These are phyloP conservation scores for Talaromyces sp. DNA, from an alignment of 2,329 filamentous ascomycete species.

Conservation along the genomic window DNA sequence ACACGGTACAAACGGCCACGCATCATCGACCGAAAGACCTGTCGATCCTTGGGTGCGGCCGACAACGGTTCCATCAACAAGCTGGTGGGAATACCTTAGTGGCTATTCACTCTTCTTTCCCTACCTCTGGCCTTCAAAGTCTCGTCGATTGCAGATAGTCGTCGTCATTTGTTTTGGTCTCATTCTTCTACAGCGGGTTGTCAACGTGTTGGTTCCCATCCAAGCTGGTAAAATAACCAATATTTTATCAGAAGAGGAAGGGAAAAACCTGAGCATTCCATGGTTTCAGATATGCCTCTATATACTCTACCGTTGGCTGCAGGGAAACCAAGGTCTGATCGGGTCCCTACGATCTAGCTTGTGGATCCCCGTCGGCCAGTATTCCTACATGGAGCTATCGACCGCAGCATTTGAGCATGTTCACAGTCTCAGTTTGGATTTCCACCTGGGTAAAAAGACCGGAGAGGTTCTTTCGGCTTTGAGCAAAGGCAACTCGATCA, in stretches of 20 bases:
- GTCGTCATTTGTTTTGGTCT: constrained; percentile 78
- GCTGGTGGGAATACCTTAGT: constrained; percentile 92
- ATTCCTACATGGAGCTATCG: constrained; percentile 89
- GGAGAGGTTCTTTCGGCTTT: constrained; percentile 92
- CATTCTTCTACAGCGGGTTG: constrained; percentile 70
- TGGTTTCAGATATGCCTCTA: constrained; percentile 72
- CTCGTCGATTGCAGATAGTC: constrained; percentile 66
- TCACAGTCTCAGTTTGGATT: constrained; percentile 89
- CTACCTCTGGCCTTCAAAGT: constrained; percentile 90
- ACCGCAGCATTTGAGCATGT: constrained; percentile 97
- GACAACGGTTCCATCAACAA: constrained; percentile 75
- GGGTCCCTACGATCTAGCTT: constrained; percentile 75
- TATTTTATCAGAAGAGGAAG: constrained; percentile 57
- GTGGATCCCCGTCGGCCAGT: constrained; percentile 96
- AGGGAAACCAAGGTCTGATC: constrained; percentile 82
- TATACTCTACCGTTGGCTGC: constrained; percentile 72
- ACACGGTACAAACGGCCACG: constrained; percentile 18
- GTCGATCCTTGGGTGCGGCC: constrained; percentile 82
- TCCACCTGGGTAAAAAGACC: constrained; percentile 93
- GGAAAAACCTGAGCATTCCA: constrained; percentile 52
- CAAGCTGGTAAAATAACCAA: constrained; percentile 79
- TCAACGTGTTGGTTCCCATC: constrained; percentile 81
- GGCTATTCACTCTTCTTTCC: constrained; percentile 94
- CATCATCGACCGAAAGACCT: constrained; percentile 26
- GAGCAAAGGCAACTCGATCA: constrained; percentile 94